phyloP scores from a whole-genome alignment of 106 monocot genomes.

The Chionographis japonica region DNA sequence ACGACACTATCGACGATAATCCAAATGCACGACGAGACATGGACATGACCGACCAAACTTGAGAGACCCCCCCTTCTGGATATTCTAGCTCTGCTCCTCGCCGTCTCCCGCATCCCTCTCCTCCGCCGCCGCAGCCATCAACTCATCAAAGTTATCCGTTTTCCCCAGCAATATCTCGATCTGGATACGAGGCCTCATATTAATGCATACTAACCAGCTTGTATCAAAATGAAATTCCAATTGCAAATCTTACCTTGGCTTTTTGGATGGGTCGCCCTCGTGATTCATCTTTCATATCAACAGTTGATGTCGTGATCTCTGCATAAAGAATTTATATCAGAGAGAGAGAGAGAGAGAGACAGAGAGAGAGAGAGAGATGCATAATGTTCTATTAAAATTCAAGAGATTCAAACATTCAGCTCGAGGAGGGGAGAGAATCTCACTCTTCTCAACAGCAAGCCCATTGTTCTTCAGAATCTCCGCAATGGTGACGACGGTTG shows the following conservation, averaged over 20 bases:
- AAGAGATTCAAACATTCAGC: too few relatives aligned
- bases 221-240: not conserved
- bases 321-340: not conserved
- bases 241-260: constrained; percentile 19
- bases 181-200: constrained; percentile 1
- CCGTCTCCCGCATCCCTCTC: constrained; percentile 36
- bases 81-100: constrained; percentile 26
- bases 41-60: too few relatives aligned
- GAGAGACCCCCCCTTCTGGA: not conserved
- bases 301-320: constrained; percentile 49
- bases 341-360: not conserved
- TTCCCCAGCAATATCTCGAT: constrained; percentile 52
- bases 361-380: too few relatives aligned
- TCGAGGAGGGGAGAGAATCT: constrained; percentile 8
- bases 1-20: too few relatives aligned
- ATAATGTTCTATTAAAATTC: too few relatives aligned
- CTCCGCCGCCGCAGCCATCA: constrained; percentile 54
- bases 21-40: too few relatives aligned
- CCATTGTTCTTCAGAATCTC: constrained; percentile 94
- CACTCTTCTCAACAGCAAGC: constrained; percentile 85
- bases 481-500: constrained; percentile 79
- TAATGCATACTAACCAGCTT: not conserved
- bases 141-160: constrained; percentile 48
- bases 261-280: constrained; percentile 42
- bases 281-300: constrained; percentile 50